These are phyloP conservation scores for Podila minutissima DNA, from an alignment of 192 early-diverging fungal genomes.

Conservation along the genomic window DNA sequence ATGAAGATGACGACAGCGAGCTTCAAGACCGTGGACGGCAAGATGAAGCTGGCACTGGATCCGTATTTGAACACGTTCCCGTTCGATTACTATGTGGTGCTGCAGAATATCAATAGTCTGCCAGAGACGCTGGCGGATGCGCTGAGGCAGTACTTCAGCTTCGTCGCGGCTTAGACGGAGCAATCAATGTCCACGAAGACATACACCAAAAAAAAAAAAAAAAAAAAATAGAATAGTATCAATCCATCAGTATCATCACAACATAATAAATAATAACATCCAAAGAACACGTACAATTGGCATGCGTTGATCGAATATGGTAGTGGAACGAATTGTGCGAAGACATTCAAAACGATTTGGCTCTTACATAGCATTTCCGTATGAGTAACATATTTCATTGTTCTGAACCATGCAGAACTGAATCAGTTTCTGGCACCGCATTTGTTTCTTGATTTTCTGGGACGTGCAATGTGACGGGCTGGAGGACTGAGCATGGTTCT, in stretches of 20 bases:
- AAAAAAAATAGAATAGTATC: not conserved
- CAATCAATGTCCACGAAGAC: not conserved
- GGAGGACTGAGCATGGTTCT: too few relatives aligned
- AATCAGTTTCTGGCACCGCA: too few relatives aligned
- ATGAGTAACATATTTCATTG: too few relatives aligned
- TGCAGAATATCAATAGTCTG: conserved; percentile 88
- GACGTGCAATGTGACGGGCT: too few relatives aligned
- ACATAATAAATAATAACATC: too few relatives aligned
- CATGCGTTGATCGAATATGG: too few relatives aligned
- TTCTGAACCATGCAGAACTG: too few relatives aligned
- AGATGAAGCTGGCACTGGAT: conserved; percentile 73
- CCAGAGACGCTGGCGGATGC: conserved; percentile 92
- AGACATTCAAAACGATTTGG: too few relatives aligned
- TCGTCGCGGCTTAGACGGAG: conserved; percentile 62
- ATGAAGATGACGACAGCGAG: conserved; percentile 90
- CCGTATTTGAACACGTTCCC: conserved; percentile 97
- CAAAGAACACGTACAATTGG: too few relatives aligned
- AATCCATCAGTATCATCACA: not conserved
- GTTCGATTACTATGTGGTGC: conserved; percentile 96
- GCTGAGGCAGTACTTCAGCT: conserved; percentile 95
- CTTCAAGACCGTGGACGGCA: conserved; percentile 74
- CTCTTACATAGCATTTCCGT: too few relatives aligned
- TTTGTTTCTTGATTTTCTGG: too few relatives aligned
- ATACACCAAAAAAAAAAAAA: not conserved
- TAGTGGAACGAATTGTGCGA: too few relatives aligned